A percentile compares a stretch with the other conserved stretches of the same genome.
phyloP scores from a whole-genome alignment of 805 yeast genomes.

The Ogataea thermomethanolica region DNA sequence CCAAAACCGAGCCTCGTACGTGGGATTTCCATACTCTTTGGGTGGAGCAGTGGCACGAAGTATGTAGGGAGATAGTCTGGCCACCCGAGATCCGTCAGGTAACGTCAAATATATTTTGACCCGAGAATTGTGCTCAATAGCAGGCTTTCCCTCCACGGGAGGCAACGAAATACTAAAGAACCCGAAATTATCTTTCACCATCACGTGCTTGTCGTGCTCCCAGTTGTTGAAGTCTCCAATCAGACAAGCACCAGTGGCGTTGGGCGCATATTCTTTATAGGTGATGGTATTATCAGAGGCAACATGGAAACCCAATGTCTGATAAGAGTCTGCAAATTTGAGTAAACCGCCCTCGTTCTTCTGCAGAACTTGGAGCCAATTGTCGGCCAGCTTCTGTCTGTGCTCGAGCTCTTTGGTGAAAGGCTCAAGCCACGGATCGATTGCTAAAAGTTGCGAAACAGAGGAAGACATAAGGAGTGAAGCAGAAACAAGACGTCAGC shows the following conservation, averaged over 20 bases:
- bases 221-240: conserved; percentile 92
- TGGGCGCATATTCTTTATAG: conserved; percentile 88
- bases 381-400: conserved; percentile 62
- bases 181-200: conserved; percentile 66
- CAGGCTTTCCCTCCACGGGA: conserved; percentile 49
- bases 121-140: conserved; percentile 78
- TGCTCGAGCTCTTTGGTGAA: conserved; percentile 61
- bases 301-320: conserved; percentile 73
- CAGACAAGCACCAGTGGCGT: conserved; percentile 69
- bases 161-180: conserved; percentile 63
- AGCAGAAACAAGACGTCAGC: conserved; percentile 6
- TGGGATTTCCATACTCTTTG: conserved; percentile 41
- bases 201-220: conserved; percentile 54
- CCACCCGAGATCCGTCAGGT: conserved; percentile 67
- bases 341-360: conserved; percentile 61
- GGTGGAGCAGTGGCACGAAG: conserved; percentile 75
- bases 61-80: conserved; percentile 88
- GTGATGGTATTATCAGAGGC: conserved; percentile 50
- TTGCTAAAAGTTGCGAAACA: conserved; percentile 35
- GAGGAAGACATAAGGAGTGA: conserved; percentile 4
- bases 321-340: conserved; percentile 73
- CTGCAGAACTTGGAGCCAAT: conserved; percentile 57
- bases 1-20: conserved; percentile 92
- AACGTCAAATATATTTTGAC: conserved; percentile 66
- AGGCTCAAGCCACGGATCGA: conserved; percentile 89